Evolutionary conservation across 106 monocot genomes (phyloP).

Genomic region (Apostasia shenzhenica): DNA sequence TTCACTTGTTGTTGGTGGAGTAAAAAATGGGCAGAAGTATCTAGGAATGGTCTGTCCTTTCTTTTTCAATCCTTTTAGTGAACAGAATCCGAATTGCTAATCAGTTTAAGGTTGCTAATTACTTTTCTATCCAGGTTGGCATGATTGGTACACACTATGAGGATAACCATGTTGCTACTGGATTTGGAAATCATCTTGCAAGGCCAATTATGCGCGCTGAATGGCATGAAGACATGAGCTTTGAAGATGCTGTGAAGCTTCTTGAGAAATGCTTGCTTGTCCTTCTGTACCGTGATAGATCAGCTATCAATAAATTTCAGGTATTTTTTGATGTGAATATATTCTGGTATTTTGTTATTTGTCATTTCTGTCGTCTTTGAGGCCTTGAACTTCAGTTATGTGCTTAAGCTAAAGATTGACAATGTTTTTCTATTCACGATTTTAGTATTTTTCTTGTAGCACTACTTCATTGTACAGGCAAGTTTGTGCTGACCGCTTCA

Average conservation of each 20-base stretch:
- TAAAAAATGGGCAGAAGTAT: constrained; percentile 82
- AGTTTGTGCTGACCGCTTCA: no score
- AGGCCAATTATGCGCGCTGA: constrained; percentile 69
- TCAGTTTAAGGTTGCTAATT: not conserved
- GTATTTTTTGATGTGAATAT: constrained; percentile 14
- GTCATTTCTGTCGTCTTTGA: no score
- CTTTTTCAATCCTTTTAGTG: not conserved
- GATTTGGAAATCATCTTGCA: constrained; percentile 83
- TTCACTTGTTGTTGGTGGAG: constrained; percentile 75
- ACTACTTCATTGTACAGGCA: no score
- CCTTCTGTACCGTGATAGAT: constrained; percentile 68
- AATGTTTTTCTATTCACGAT: no score
- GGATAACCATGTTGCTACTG: constrained; percentile 84
- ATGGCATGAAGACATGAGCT: constrained; percentile 70
- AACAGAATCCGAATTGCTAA: not conserved
- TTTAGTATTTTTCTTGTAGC: no score
- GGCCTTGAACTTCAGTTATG: no score
- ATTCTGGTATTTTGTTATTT: no score
- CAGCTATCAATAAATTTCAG: constrained; percentile 87
- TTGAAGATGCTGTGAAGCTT: constrained; percentile 82
- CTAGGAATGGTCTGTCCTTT: constrained; percentile 52
- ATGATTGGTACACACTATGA: constrained; percentile 87
- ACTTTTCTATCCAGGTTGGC: constrained; percentile 34
- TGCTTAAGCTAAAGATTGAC: no score
- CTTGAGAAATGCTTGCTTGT: constrained; percentile 81